A percentile compares a stretch with the other conserved stretches of the same genome.
phyloP scores from a whole-genome alignment of 768 basidiomycete species.

The Tulasnella sp. region DNA sequence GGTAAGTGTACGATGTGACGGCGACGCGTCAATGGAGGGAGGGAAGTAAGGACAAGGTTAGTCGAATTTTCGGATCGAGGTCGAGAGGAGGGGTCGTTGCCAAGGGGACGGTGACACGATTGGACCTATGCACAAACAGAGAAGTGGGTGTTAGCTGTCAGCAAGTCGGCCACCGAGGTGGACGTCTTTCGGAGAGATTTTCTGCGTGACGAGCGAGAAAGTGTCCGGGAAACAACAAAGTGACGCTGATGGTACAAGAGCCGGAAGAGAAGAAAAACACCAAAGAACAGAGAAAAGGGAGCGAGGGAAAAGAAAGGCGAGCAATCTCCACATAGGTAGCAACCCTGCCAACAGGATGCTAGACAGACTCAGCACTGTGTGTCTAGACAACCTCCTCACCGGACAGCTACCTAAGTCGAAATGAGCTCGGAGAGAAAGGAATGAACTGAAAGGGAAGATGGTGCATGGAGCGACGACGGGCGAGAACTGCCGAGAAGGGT shows the following conservation, averaged over 20 bases:
- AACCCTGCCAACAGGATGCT: not conserved
- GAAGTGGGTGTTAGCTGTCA: not conserved
- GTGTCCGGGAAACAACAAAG: not conserved
- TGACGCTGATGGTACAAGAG: not conserved
- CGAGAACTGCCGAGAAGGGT: not conserved
- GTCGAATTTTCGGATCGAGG: constrained; percentile 6
- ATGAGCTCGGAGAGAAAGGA: not conserved
- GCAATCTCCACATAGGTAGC: not conserved
- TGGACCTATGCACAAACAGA: not conserved
- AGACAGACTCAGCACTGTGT: not conserved
- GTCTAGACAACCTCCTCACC: not conserved
- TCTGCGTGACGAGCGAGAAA: not conserved
- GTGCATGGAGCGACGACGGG: not conserved
- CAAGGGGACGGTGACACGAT: not conserved
- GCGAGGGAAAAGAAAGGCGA: not conserved
- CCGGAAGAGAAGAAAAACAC: not conserved
- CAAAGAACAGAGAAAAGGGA: not conserved
- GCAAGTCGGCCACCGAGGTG: not conserved
- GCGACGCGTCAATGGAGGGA: not conserved
- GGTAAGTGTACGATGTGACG: not conserved
- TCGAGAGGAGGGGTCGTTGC: not conserved
- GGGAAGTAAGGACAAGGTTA: not conserved
- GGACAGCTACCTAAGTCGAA: not conserved
- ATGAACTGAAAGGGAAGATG: not conserved
- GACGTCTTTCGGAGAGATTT: not conserved